Percentiles rank a stretch among this genome's conserved stretches.
phyloP scores from a whole-genome alignment of 192 early-diverging fungal species.

The Neocallimastix lanati region DNA sequence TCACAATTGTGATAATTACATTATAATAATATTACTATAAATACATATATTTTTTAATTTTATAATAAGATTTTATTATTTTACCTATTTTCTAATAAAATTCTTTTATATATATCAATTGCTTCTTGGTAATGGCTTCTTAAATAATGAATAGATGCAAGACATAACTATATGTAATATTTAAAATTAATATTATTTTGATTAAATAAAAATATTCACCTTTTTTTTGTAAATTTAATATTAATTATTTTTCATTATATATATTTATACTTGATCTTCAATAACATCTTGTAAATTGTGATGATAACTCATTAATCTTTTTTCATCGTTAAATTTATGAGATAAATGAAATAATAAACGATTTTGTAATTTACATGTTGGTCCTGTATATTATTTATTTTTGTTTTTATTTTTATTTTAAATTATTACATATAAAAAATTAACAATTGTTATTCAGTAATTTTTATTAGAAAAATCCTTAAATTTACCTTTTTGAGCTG shows the following conservation, averaged over 20 bases:
- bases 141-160: constrained; percentile 42
- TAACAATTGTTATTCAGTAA: too few species aligned
- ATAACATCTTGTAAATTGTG: constrained; percentile 40
- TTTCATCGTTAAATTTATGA: constrained; percentile 48
- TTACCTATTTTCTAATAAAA: constrained; percentile 23
- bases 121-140: constrained; percentile 46
- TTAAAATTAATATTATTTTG: too few species aligned
- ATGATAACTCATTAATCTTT: constrained; percentile 40
- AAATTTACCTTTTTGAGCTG: constrained; percentile 25
- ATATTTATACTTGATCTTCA: constrained; percentile 23
- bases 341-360: constrained; percentile 36
- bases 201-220: too few species aligned
- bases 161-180: too few species aligned
- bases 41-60: too few species aligned
- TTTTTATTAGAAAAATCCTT: too few species aligned
- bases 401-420: too few species aligned
- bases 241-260: too few species aligned
- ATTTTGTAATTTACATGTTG: constrained; percentile 43
- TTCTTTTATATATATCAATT: constrained; percentile 45
- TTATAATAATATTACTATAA: too few species aligned
- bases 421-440: too few species aligned
- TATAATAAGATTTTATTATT: background rate
- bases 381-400: constrained; percentile 11
- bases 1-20: background rate
- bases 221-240: too few species aligned